These are phyloP conservation scores for Zopfochytrium polystomum DNA, from an alignment of 371 early-diverging fungal genomes.

Conservation along the genomic window DNA sequence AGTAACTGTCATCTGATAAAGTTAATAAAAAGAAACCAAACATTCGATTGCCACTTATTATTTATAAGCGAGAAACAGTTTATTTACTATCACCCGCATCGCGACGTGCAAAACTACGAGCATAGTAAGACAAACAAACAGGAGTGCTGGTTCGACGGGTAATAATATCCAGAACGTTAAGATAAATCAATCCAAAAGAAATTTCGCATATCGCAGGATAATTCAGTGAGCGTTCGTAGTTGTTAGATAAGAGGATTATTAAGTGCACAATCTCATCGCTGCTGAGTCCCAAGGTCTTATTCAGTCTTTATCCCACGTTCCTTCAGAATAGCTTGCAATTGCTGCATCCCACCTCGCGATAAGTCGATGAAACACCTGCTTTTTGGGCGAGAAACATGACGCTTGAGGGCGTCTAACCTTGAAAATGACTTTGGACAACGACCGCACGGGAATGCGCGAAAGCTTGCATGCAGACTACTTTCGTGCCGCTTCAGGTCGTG, in stretches of 20 bases:
- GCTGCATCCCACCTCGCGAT: conserved; percentile 1
- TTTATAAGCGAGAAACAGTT: no score
- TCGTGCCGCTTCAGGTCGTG: conserved; percentile 51
- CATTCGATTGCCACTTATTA: no score
- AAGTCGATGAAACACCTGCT: conserved; percentile 2
- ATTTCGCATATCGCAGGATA: not conserved
- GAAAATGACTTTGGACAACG: not conserved
- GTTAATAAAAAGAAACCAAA: no score
- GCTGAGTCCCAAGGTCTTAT: no score
- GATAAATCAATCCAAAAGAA: not conserved
- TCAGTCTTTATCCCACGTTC: not conserved
- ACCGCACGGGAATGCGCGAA: not conserved
- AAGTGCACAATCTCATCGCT: no score
- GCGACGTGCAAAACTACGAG: no score
- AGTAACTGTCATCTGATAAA: no score
- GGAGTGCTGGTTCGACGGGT: conserved; percentile 12
- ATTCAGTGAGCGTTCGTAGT: no score
- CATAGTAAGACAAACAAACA: no score
- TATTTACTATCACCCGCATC: no score
- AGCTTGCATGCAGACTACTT: conserved; percentile 32
- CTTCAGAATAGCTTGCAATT: not conserved
- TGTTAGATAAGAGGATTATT: no score
- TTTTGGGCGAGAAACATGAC: conserved; percentile 1
- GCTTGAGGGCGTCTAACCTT: not conserved
- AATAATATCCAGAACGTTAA: not conserved